Evolutionary conservation across 2,329 filamentous ascomycete genomes (phyloP).

Genomic region (Fusarium anthophilum): DNA sequence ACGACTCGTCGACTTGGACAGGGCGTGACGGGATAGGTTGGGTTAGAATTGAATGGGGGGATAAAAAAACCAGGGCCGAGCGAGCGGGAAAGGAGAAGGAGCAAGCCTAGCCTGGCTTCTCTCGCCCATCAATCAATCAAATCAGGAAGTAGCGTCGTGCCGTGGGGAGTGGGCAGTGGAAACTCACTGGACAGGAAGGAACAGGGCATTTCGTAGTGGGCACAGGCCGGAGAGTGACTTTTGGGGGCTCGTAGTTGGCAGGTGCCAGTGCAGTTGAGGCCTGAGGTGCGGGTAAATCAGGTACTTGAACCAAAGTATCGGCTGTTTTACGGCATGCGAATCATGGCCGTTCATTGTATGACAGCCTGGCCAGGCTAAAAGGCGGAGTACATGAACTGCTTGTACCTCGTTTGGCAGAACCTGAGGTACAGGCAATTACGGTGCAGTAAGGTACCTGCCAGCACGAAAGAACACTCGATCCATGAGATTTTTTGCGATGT

Average conservation of each 20-base stretch:
- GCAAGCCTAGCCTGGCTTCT: conserved; percentile 28
- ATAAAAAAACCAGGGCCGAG: conserved; percentile 41
- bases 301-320: conserved; percentile 4
- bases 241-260: conserved; percentile 36
- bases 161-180: conserved; percentile 24
- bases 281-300: conserved; percentile 21
- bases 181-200: not conserved
- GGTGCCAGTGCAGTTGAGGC: conserved; percentile 30
- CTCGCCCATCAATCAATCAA: conserved; percentile 24
- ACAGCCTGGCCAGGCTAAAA: conserved; percentile 28
- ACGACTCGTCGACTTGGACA: conserved; percentile 37
- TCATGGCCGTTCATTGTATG: not conserved
- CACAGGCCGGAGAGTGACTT: conserved; percentile 35
- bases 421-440: not conserved
- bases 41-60: conserved; percentile 30
- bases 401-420: conserved; percentile 19
- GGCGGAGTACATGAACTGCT: conserved; percentile 13
- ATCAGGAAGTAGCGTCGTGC: conserved; percentile 42
- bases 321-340: not conserved
- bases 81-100: conserved; percentile 43
- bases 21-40: conserved; percentile 36
- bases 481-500: not conserved
- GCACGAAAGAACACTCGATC: not conserved
- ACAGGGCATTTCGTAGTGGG: conserved; percentile 14
- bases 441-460: conserved; percentile 11